A percentile compares a stretch with the other conserved stretches of the same genome.
These are phyloP conservation scores for Durusdinium trenchii DNA, from an alignment of 73 alveolate genomes.

Conservation along the genomic window DNA sequence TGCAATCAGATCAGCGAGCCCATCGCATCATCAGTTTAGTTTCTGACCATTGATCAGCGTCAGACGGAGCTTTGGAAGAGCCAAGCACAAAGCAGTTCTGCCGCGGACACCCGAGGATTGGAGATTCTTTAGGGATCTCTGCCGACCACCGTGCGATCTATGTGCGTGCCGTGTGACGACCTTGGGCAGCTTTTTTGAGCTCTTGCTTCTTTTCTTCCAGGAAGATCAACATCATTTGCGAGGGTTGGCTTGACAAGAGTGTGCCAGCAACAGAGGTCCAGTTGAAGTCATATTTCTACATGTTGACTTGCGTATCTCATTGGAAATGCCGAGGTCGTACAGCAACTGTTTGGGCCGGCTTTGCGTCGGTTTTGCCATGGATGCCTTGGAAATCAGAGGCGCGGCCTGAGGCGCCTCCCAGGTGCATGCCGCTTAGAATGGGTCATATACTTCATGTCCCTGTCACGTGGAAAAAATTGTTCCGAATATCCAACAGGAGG, in stretches of 20 bases:
- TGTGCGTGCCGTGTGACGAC: conserved; percentile 52
- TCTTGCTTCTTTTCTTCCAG: background rate
- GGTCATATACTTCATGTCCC: too few relatives aligned
- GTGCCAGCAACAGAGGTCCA: background rate
- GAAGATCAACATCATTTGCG: background rate
- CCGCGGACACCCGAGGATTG: too few relatives aligned
- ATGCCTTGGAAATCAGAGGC: conserved; percentile 75
- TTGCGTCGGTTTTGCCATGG: conserved; percentile 80
- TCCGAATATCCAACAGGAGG: too few relatives aligned
- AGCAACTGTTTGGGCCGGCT: conserved; percentile 89
- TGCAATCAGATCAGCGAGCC: too few relatives aligned
- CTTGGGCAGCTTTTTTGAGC: background rate
- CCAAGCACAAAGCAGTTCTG: too few relatives aligned
- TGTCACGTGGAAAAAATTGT: too few relatives aligned
- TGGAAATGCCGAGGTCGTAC: conserved; percentile 78
- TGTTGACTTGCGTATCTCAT: too few relatives aligned
- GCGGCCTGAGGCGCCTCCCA: background rate
- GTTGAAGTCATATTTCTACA: background rate
- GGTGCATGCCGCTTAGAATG: too few relatives aligned
- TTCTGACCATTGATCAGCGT: too few relatives aligned
- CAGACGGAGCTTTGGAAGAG: too few relatives aligned
- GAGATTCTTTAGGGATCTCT: conserved; percentile 84
- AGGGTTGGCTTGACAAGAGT: background rate
- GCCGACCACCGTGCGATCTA: conserved; percentile 82
- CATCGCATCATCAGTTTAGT: too few relatives aligned